Percentiles rank a stretch among this genome's conserved stretches.
Evolutionary conservation across 2,329 filamentous ascomycete genomes (phyloP).

Genomic region (Colletotrichum filicis): DNA sequence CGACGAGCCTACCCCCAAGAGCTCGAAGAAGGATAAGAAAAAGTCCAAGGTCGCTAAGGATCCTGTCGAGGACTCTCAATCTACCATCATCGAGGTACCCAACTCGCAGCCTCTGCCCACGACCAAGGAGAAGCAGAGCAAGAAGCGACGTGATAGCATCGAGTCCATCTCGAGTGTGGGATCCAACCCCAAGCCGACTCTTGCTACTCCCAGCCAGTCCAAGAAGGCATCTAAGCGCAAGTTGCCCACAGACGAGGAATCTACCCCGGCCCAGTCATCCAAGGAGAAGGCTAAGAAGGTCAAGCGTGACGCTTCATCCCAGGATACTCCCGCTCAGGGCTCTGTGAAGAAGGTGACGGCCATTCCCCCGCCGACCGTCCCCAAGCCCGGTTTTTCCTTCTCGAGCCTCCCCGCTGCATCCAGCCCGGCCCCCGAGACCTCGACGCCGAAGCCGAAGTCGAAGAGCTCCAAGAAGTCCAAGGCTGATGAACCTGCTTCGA

Average conservation of each 20-base stretch:
- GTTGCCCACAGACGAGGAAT: constrained; percentile 46
- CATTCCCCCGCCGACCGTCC: constrained; percentile 45
- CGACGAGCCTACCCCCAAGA: constrained; percentile 35
- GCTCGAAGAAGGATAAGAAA: constrained; percentile 46
- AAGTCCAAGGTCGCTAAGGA: constrained; percentile 38
- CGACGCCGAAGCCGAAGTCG: constrained; percentile 38
- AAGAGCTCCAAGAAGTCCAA: constrained; percentile 46
- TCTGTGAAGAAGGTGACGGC: constrained; percentile 46
- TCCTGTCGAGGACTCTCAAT: constrained; percentile 15
- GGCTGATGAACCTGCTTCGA: constrained; percentile 34
- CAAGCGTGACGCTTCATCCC: constrained; percentile 39
- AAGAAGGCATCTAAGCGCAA: constrained; percentile 37
- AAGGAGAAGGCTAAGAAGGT: constrained; percentile 53
- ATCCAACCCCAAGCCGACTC: constrained; percentile 10
- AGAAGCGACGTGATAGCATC: constrained; percentile 40
- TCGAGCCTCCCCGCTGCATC: constrained; percentile 36
- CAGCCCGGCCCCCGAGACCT: constrained; percentile 37
- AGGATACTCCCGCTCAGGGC: neutral
- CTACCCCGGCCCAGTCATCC: constrained; percentile 47
- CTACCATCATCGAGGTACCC: constrained; percentile 23
- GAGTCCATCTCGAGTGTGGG: constrained; percentile 32
- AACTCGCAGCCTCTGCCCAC: constrained; percentile 37
- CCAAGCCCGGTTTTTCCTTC: constrained; percentile 37
- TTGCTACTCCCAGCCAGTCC: constrained; percentile 18
- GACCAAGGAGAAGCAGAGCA: constrained; percentile 47